Evolutionary conservation across 768 basidiomycete species (phyloP).

Genomic region (Pleurotus giganteus): DNA sequence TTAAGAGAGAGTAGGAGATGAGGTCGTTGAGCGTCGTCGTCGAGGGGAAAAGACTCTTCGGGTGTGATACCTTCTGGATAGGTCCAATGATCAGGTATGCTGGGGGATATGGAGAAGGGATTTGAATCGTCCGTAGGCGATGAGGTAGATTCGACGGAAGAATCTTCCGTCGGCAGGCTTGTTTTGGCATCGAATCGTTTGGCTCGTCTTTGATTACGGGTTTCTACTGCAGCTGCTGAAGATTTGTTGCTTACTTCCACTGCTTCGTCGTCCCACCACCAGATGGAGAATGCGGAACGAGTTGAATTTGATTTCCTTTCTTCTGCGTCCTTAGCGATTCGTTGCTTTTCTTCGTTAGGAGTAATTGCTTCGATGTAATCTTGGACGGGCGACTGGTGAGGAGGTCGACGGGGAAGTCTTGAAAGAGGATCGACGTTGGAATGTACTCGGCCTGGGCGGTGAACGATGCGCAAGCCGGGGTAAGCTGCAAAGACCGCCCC

Average conservation of each 20-base stretch:
- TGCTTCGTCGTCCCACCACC: conserved; percentile 7
- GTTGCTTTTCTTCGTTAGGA: background rate
- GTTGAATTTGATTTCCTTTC: background rate
- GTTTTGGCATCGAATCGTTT: background rate
- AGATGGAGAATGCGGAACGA: conserved; percentile 10
- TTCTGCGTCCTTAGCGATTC: background rate
- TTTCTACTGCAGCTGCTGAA: background rate
- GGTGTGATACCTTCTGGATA: background rate
- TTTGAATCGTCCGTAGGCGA: no score
- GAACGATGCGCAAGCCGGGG: conserved; percentile 26
- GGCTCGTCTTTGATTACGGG: background rate
- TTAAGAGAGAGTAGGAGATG: background rate
- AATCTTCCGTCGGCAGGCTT: background rate
- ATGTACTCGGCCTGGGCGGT: conserved; percentile 29
- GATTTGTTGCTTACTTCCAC: no score
- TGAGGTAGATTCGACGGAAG: background rate
- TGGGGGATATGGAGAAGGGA: no score
- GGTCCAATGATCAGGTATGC: background rate
- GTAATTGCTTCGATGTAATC: background rate
- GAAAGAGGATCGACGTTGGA: conserved; percentile 29
- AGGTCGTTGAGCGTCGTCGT: background rate
- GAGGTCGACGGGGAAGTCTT: background rate
- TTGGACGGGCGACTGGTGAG: background rate
- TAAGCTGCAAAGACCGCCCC: conserved; percentile 30
- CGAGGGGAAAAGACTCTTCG: background rate